Evolutionary conservation across 345 rosid species (phyloP), one percentile per base, ranked within the genome.

Genomic region (Gossypium thurberi): DNA sequence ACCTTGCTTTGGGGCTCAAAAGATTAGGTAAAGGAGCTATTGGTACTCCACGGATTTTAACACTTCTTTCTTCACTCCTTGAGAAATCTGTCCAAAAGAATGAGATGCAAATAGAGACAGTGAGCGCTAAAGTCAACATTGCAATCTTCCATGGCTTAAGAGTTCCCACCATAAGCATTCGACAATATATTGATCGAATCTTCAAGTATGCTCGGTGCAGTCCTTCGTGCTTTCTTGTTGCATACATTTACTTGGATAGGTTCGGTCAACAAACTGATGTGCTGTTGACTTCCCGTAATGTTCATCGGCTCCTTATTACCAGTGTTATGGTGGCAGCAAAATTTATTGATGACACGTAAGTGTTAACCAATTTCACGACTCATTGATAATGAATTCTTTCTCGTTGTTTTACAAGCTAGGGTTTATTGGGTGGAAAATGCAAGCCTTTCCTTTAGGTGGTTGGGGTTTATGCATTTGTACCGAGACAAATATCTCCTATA

Each of bases 131-230:
- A 70, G 86, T 84, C 70, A 51, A 51, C 14, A 65, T 78, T 18
- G 87, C 92, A 1, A 48, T 87, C 21, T 94, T 94, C 75, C 91
- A 92, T 20, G 97, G 97, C 8, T 60, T 77, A 68, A 87, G 85
- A 78, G 86, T 70, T 0, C 97, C 98, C 6, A 48, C 86, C 18
- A 86, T 94, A 65, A 85, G 82, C 75, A 85, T 94, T 80, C 75
- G 75, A 42, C 86, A 86, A 23, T 94, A 94, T 79, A 72, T 92
- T 61, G 87, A 89, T 62, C 93, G 98, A 57, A 90, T 95, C 65
- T 92, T 90, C 84, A 88, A 87, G 80, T 92, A 95, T 79, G 87
- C 90, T 17, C 75, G 79, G 67, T 95, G 99, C 86, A 94, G 98
- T 65, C 94, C 98, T 0, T 89, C 97, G n/a, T 94, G 99, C 88